These are phyloP conservation scores for Fulvia fulva DNA, from an alignment of 2,329 filamentous ascomycete species.

Conservation along the genomic window DNA sequence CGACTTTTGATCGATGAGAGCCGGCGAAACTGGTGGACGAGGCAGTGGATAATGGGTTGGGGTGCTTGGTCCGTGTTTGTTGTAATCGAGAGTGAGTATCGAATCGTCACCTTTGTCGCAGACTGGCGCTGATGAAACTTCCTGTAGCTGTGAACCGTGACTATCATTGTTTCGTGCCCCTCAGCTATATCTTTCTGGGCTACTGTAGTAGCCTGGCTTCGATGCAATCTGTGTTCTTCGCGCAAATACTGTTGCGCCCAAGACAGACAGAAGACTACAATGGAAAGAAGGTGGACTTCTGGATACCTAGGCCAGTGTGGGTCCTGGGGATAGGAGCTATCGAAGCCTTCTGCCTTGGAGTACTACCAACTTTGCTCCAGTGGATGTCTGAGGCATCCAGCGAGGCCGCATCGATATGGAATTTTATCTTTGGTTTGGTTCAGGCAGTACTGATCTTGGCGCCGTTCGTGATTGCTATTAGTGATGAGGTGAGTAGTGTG, in stretches of 20 bases:
- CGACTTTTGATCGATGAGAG: slow-evolving; percentile 9
- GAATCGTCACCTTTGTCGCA: background rate
- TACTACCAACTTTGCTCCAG: background rate
- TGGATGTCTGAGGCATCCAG: background rate
- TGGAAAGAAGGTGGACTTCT: background rate
- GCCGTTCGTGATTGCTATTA: background rate
- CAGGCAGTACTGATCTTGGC: background rate
- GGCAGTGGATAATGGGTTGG: slow-evolving; percentile 21
- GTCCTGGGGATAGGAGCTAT: background rate
- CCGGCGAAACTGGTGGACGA: slow-evolving; percentile 15
- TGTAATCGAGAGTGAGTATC: slow-evolving; percentile 12
- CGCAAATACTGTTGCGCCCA: slow-evolving; percentile 11
- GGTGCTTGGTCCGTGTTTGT: slow-evolving; percentile 16
- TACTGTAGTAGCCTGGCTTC: slow-evolving; percentile 15
- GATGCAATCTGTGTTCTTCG: slow-evolving; percentile 17
- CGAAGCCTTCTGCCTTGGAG: slow-evolving; percentile 1
- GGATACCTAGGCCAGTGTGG: background rate
- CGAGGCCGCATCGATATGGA: background rate
- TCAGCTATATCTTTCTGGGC: slow-evolving; percentile 15
- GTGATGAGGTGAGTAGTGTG: background rate
- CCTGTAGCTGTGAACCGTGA: slow-evolving; percentile 4
- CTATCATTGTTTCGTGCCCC: background rate
- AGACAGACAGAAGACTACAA: background rate
- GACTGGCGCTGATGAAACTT: background rate
- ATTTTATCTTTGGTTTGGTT: background rate